Percentiles rank a stretch among this genome's conserved stretches.
These are phyloP conservation scores for Pythium phragmiticola DNA, from an alignment of 352 stramenopile genomes.

Conservation along the genomic window DNA sequence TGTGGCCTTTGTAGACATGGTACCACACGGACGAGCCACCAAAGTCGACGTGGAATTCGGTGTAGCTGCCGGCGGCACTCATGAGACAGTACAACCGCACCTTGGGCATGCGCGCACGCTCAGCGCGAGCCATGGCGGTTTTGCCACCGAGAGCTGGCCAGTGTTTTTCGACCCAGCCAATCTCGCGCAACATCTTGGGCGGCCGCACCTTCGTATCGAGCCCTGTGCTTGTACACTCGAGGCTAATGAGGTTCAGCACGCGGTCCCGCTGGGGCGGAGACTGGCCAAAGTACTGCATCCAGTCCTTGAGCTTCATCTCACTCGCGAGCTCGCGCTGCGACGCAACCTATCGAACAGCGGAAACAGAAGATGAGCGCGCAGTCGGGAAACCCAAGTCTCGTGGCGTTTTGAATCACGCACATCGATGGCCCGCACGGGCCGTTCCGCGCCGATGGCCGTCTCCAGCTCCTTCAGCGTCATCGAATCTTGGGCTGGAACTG, in stretches of 20 bases:
- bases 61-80: conserved; percentile 42
- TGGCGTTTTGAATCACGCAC: conserved; percentile 21
- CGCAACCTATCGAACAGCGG: conserved; percentile 22
- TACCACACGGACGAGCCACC: conserved; percentile 51
- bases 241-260: conserved; percentile 40
- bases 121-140: conserved; percentile 11
- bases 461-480: conserved; percentile 29
- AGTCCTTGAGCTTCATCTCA: conserved; percentile 35
- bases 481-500: conserved; percentile 14
- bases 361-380: not conserved
- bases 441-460: conserved; percentile 30
- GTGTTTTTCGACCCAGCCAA: conserved; percentile 45
- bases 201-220: conserved; percentile 30
- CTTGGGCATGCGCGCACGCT: conserved; percentile 22
- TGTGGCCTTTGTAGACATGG: conserved; percentile 38
- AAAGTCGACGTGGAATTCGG: conserved; percentile 45
- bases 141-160: conserved; percentile 22
- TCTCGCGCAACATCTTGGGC: conserved; percentile 36
- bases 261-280: conserved; percentile 18
- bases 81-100: conserved; percentile 46
- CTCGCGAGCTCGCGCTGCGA: conserved; percentile 35
- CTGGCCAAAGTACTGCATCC: conserved; percentile 38
- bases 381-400: not conserved
- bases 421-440: conserved; percentile 33
- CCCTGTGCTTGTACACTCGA: conserved; percentile 38